Evolutionary conservation across 1,139 yeast genomes (phyloP), one percentile per base, ranked within the genome.

Genomic region (Eremothecium cymbalariae): DNA sequence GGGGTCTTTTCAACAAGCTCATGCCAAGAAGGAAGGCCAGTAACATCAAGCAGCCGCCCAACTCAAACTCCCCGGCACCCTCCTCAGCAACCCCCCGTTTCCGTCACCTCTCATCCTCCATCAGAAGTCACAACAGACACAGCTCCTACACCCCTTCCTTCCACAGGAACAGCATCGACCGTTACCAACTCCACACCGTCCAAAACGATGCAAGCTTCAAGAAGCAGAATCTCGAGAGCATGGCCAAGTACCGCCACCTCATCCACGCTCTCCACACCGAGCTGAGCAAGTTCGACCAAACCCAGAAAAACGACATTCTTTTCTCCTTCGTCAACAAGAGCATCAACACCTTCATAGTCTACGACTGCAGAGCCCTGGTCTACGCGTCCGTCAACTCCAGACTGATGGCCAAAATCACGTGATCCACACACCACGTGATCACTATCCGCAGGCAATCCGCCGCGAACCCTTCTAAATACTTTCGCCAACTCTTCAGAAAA

Each of bases 311-410:
- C 27, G 44, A 38, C 18, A 32, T 41, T 25, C 33, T 44, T 14
- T 45, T 45, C 28, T 32, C 38, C 11, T 44, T 42, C 30, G 34
- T 41, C 20, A 32, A 38, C n/a, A 35, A 32, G n/a, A 31, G 38
- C 19, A 36, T 44, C 14, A 37, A 37, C 25, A 41, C 39, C 12
- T 45, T 45, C 31, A 34, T 45, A 8, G 12, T 44, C 4, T 34
- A 34, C 12, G 49, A 45, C 33, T 38, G 43, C 28, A 12, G 16
- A n/a, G 15, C 28, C 28, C 28, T 25, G 5, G 16, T 25, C 16
- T n/a, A n/a, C 13, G n/a, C 28, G n/a, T 25, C 15, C 13, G 28
- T 25, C 16, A 12, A 12, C 3, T 9, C 28, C 15, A 12, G 9
- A 15, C 13, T 25, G 13, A n/a, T n/a, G n/a, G n/a, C n/a, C n/a